phyloP scores from a whole-genome alignment of 2,329 filamentous ascomycete species.

The Phialophora tarda region DNA sequence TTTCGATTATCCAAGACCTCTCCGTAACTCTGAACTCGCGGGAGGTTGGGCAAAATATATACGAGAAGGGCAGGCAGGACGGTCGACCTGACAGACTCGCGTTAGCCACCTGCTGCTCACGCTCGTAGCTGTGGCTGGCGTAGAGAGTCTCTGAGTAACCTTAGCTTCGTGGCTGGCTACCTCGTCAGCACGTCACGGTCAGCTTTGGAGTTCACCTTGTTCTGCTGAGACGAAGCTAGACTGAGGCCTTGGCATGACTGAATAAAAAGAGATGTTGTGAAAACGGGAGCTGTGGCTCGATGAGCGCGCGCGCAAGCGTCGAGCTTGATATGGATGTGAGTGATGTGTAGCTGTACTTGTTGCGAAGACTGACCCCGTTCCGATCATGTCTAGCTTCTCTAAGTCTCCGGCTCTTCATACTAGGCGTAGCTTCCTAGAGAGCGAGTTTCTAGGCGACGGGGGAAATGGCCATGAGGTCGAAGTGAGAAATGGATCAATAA shows the following conservation, averaged over 20 bases:
- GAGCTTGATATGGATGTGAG: background rate
- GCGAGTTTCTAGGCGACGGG: background rate
- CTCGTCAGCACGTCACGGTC: background rate
- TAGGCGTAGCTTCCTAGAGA: background rate
- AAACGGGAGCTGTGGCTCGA: background rate
- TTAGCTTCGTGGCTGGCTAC: background rate
- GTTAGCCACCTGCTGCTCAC: background rate
- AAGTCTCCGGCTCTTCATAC: background rate
- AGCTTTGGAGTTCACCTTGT: background rate
- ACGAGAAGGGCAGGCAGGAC: background rate
- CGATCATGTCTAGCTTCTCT: background rate
- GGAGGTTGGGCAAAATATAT: background rate
- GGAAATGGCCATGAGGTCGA: background rate
- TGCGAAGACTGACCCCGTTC: background rate
- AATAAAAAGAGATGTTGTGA: background rate
- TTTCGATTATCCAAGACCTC: background rate
- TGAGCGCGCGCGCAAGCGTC: background rate
- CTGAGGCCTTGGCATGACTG: background rate
- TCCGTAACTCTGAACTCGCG: background rate
- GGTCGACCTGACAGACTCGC: background rate
- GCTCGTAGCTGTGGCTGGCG: background rate
- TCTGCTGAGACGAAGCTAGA: background rate
- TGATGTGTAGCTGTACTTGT: background rate
- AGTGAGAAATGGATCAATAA: background rate
- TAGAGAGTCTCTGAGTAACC: background rate